Percentiles rank a stretch among this genome's conserved stretches.
Conservation (phyloP, 2,329 filamentous ascomycete genomes). For the Pseudogymnoascus sp. region DNA sequence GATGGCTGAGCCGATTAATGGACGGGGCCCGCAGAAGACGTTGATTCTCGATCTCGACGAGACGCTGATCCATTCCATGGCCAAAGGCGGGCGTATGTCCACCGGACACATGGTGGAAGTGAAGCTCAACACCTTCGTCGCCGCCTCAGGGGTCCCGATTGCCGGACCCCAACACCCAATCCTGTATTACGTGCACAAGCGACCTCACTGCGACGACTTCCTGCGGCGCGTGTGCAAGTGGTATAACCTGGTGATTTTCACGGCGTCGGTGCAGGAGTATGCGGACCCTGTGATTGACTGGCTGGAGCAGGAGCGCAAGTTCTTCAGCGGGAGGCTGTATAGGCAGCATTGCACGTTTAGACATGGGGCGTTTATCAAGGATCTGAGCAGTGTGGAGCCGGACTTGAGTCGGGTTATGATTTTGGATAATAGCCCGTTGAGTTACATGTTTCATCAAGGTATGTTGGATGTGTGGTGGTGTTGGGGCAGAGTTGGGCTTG, state of each 20-base stretch:
- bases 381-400: conserved; percentile 89
- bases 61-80: conserved; percentile 95
- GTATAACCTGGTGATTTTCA: conserved; percentile 97
- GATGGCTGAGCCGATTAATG: conserved; percentile 41
- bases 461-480: conserved; percentile 28
- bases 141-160: conserved; percentile 56
- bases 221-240: conserved; percentile 86
- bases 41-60: conserved; percentile 93
- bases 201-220: conserved; percentile 95
- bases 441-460: conserved; percentile 99
- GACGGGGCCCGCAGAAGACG: conserved; percentile 68
- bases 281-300: conserved; percentile 98
- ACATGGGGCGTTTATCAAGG: conserved; percentile 96
- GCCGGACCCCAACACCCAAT: conserved; percentile 89
- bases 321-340: conserved; percentile 89
- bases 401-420: conserved; percentile 99
- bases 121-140: conserved; percentile 67
- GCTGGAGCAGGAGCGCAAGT: conserved; percentile 94
- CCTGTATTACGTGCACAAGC: conserved; percentile 97
- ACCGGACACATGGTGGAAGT: conserved; percentile 99
- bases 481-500: conserved; percentile 10
- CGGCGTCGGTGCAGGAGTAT: conserved; percentile 95
- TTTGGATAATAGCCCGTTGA: conserved; percentile 94
- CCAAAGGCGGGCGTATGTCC: conserved; percentile 90
- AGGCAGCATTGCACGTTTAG: conserved; percentile 94